Conservation (phyloP, 2,329 filamentous ascomycete genomes). For the Colletotrichum costaricense region DNA sequence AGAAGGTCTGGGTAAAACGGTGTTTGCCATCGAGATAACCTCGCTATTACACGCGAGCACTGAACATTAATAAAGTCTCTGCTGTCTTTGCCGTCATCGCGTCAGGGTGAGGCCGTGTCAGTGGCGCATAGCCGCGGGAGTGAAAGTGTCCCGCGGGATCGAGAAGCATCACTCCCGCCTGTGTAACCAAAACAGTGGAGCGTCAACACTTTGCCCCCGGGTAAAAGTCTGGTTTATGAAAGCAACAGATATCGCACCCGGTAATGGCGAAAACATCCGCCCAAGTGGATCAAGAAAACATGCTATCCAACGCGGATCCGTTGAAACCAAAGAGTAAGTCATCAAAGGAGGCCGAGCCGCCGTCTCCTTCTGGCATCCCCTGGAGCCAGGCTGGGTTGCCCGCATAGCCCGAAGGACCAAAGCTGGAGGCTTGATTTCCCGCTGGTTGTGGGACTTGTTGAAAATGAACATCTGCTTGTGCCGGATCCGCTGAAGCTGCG, state of each 20-base stretch:
- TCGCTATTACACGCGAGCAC: neutral
- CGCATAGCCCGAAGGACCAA: neutral
- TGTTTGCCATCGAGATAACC: neutral
- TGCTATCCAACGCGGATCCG: constrained; percentile 42
- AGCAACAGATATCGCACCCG: too few relatives aligned
- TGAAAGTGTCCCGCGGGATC: constrained; percentile 1
- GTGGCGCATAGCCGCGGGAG: constrained; percentile 14
- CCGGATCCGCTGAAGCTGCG: neutral
- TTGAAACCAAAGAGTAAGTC: constrained; percentile 47
- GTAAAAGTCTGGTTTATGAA: neutral
- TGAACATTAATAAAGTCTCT: neutral
- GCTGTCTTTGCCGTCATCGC: neutral
- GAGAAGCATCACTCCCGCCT: neutral
- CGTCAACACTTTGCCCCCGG: neutral
- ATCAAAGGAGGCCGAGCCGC: constrained; percentile 38
- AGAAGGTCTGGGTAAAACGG: neutral
- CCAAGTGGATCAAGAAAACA: constrained; percentile 23
- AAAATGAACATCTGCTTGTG: neutral
- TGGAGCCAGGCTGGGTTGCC: constrained; percentile 1
- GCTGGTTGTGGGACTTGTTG: neutral
- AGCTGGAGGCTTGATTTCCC: neutral
- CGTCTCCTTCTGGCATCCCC: constrained; percentile 16
- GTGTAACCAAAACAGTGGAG: neutral
- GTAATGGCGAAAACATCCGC: neutral
- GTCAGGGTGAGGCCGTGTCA: neutral